Percentiles rank a stretch among this genome's conserved stretches.
phyloP scores from a whole-genome alignment of 306 rosid genomes.

The Inga laurina region DNA sequence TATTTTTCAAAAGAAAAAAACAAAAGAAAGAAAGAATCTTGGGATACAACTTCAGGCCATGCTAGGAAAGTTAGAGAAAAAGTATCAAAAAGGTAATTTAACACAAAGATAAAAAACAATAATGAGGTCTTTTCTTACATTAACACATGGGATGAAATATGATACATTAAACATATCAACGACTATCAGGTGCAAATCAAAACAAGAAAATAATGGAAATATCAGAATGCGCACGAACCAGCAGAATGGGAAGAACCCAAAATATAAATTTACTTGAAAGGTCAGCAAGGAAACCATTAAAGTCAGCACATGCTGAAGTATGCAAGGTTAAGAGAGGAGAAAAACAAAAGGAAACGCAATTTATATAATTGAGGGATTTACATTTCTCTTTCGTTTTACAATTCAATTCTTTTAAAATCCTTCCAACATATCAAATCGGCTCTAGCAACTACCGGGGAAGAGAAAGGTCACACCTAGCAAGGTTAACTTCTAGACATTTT shows the following conservation, averaged over 20 bases:
- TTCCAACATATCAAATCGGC: background rate
- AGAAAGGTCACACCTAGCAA: background rate
- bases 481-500: background rate
- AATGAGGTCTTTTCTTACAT: background rate
- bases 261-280: background rate
- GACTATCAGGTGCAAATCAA: background rate
- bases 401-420: background rate
- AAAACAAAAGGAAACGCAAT: background rate
- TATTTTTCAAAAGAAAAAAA: too few species aligned
- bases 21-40: too few species aligned
- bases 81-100: background rate
- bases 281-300: background rate
- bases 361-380: background rate
- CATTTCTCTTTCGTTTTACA: background rate
- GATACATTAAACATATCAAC: background rate
- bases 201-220: background rate
- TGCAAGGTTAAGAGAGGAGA: background rate
- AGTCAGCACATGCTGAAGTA: background rate
- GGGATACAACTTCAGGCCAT: background rate
- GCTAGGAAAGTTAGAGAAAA: background rate
- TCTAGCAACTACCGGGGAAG: background rate
- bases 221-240: background rate
- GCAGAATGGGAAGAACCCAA: background rate
- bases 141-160: background rate
- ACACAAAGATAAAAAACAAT: background rate